Evolutionary conservation across 2,329 filamentous ascomycete species (phyloP).

Genomic region (Venturia nashicola): DNA sequence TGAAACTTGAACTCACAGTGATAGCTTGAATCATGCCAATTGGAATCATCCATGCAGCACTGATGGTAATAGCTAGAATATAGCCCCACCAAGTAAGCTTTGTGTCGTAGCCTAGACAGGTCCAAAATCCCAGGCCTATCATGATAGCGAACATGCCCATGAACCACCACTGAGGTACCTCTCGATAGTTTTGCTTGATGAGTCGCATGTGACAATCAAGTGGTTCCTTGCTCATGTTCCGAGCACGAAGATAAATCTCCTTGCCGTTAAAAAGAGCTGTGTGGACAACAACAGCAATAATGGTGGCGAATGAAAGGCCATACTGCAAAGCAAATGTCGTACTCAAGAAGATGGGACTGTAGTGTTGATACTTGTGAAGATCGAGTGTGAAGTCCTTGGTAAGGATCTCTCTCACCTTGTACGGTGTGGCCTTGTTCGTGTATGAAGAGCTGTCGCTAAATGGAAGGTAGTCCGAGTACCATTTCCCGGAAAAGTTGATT

Average conservation of each 20-base stretch:
- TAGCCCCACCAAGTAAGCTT: conserved; percentile 34
- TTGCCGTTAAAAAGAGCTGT: conserved; percentile 23
- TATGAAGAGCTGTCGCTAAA: conserved; percentile 19
- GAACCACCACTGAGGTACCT: conserved; percentile 26
- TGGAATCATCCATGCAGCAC: conserved; percentile 26
- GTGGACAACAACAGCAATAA: conserved; percentile 24
- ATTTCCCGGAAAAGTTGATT: conserved; percentile 12
- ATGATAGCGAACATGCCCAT: conserved; percentile 44
- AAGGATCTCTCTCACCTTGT: conserved; percentile 23
- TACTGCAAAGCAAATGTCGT: conserved; percentile 27
- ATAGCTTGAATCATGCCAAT: conserved; percentile 51
- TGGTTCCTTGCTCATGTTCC: conserved; percentile 17
- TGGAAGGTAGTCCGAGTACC: conserved; percentile 23
- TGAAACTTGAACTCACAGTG: conserved; percentile 19
- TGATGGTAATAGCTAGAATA: conserved; percentile 40
- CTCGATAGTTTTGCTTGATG: conserved; percentile 19
- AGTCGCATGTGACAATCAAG: conserved; percentile 23
- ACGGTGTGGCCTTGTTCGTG: conserved; percentile 22
- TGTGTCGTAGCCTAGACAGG: conserved; percentile 21
- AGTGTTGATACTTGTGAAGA: conserved; percentile 19
- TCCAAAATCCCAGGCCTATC: conserved; percentile 19
- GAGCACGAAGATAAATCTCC: conserved; percentile 27
- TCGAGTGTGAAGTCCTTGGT: conserved; percentile 21
- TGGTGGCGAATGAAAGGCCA: conserved; percentile 25
- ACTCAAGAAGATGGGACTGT: conserved; percentile 26